Base-by-base conservation (phyloP, 106 monocot genomes). In the Hemerocallis citrina region DNA sequence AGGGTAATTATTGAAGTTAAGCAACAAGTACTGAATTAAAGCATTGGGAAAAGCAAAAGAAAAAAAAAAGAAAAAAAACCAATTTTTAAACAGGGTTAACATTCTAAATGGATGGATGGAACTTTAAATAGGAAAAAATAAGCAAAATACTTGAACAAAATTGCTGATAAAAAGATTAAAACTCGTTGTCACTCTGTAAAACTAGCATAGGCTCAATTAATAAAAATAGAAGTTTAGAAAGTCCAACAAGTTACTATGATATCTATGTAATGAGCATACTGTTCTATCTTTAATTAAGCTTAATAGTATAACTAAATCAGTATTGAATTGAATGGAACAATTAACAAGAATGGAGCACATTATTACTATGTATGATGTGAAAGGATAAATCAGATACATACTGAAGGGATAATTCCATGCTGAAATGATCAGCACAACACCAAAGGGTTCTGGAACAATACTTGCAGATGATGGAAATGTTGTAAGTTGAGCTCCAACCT, bases 371-470 rank as follows among this genome's bases (percentile, higher is more conserved):
- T n/a, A 20, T 27, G 12, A 3, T 15, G 12, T 41, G 45, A 11
- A 46, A 55, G 8, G 24, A 30, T 25, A 25, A 33, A 54, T 30
- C 16, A 62, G 44, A 31, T 31, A 85, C 84, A 59, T 77, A 94
- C 94, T 47, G 34, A 94, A 86, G 31, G 94, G 94, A 46, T 76
- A 94, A 58, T 94, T 94, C 94, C 94, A 94, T 45, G 94, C 85
- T 34, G 94, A 94, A 42, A 94, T 94, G 63, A 94, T 39, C 59
- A 94, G 56, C 72, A 89, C 79, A 61, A 89, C 83, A 41, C 94
- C 94, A 10, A 94, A 68, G 3, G 94, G 94, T 62, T 94, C 94
- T 10, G 89, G 45, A 6, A 89, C 83, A 65, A 94, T 81, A 66
- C 74, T 37, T 31, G 94, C 82, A 8, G 85, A 73, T 28, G 94